Evolutionary conservation across 345 rosid species (phyloP), one percentile per base, ranked within the genome.

Genomic region (Bruguiera gymnorhiza): DNA sequence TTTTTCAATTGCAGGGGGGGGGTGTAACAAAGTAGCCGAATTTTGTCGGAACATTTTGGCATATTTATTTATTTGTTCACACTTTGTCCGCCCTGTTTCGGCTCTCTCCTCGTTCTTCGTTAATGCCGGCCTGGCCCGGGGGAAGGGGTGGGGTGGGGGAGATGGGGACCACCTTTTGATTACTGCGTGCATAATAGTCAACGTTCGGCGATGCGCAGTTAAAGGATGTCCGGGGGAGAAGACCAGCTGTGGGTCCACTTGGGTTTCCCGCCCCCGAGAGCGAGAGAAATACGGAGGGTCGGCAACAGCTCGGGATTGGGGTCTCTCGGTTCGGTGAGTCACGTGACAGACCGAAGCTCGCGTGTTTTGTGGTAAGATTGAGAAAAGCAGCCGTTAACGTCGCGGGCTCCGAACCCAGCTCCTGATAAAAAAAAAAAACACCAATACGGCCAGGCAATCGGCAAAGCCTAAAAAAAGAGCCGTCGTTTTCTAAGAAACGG

Each of bases 321-420:
- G 24, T 24, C 24, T 11, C 18, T 66, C 29, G 24, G 70, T 71
- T 36, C 39, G 0, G 63, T 34, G 2, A 34, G 9, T 82, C 86
- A 82, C 85, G 88, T 84, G 86, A 81, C 85, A 46, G 46, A 59
- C 54, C 54, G 10, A 34, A 34, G 37, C 9, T 8, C 9, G 37
- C 37, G 10, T 34, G 37, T 34, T 34, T 34, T 34, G 36, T 34
- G 8, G 36, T 34, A 34, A 34, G 36, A 34, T 6, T 24, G 39
- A 43, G 46, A 62, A 75, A 75, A 48, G 55, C 81, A 79, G 85
- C 85, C 90, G 86, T 86, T 79, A 15, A 60, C 50, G 72, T 18
- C 21, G 80, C 61, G 76, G 76, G 73, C 68, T 67, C 79, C 78
- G 50, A 13, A 11, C 18, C 50, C 58, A 31, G 24, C 56, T 21